phyloP scores from a whole-genome alignment of 192 early-diverging fungal species.

The Coemansia sp. region DNA sequence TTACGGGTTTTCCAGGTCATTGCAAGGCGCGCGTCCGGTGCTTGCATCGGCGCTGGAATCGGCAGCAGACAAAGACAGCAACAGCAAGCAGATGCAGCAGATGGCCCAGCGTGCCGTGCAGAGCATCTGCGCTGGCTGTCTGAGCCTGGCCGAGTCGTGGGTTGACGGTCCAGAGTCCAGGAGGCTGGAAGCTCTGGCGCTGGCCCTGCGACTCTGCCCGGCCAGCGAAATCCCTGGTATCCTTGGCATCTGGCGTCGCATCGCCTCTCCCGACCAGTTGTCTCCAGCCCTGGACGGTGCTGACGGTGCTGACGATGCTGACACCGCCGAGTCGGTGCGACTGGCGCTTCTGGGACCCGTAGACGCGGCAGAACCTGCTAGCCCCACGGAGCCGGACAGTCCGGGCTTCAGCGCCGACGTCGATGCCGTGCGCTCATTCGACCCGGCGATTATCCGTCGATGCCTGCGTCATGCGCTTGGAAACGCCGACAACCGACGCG shows the following conservation, averaged over 20 bases:
- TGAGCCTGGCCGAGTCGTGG: too few species aligned
- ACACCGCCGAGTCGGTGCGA: background rate
- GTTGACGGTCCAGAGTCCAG: background rate
- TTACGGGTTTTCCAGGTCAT: too few species aligned
- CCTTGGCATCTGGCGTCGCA: background rate
- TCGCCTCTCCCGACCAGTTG: background rate
- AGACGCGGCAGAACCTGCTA: background rate
- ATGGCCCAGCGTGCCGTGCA: too few species aligned
- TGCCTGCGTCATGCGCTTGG: conserved; percentile 7
- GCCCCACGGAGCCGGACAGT: background rate
- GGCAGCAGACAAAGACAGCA: too few species aligned
- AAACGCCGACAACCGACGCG: background rate
- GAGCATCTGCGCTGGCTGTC: too few species aligned
- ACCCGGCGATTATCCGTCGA: conserved; percentile 40
- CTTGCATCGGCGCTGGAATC: too few species aligned
- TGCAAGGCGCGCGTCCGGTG: too few species aligned
- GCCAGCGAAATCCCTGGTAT: background rate
- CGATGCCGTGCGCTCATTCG: conserved; percentile 37
- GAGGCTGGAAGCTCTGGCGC: background rate
- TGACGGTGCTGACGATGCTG: background rate
- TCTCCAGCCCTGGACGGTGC: background rate
- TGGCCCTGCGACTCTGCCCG: conserved; percentile 8
- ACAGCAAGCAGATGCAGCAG: too few species aligned
- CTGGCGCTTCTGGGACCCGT: background rate
- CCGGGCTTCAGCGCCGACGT: background rate